Conservation (phyloP, 2,329 filamentous ascomycete genomes). For the Fusarium equiseti region DNA sequence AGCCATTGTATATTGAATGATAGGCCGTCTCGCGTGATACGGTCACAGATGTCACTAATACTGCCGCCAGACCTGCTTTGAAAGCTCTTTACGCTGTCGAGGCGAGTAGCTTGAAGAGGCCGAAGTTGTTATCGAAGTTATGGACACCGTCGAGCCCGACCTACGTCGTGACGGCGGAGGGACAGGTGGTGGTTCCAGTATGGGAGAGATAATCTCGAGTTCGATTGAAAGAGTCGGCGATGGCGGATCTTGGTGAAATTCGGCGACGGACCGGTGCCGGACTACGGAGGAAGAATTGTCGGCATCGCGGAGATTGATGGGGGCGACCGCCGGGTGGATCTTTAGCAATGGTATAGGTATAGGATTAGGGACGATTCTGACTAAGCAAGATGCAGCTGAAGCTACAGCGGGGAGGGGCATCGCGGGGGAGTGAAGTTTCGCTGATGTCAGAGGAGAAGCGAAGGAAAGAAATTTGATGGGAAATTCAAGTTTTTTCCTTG, state of each 20-base stretch:
- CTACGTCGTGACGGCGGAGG: not conserved
- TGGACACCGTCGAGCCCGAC: not conserved
- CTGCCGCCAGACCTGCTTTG: constrained; percentile 46
- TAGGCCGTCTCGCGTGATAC: not conserved
- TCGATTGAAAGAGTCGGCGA: constrained; percentile 23
- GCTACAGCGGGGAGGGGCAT: constrained; percentile 28
- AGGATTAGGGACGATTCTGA: constrained; percentile 26
- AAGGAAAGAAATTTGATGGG: constrained; percentile 1
- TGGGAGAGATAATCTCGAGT: constrained; percentile 10
- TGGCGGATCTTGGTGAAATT: constrained; percentile 12
- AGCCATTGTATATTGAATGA: constrained; percentile 25
- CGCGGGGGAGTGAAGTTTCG: not conserved
- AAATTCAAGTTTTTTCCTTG: not conserved
- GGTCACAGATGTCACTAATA: constrained; percentile 42
- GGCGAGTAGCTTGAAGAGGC: constrained; percentile 18
- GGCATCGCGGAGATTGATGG: constrained; percentile 18
- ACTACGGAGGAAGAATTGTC: constrained; percentile 29
- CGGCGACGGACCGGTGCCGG: constrained; percentile 34
- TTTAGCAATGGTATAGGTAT: constrained; percentile 8
- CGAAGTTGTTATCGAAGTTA: constrained; percentile 4
- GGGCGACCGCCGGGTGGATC: constrained; percentile 25
- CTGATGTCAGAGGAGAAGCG: constrained; percentile 23
- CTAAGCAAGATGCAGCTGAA: constrained; percentile 32
- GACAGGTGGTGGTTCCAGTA: not conserved
- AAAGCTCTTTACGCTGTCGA: constrained; percentile 38